Conservation (phyloP, 164 flowering plant genomes). For the Tetracentron sinense region DNA sequence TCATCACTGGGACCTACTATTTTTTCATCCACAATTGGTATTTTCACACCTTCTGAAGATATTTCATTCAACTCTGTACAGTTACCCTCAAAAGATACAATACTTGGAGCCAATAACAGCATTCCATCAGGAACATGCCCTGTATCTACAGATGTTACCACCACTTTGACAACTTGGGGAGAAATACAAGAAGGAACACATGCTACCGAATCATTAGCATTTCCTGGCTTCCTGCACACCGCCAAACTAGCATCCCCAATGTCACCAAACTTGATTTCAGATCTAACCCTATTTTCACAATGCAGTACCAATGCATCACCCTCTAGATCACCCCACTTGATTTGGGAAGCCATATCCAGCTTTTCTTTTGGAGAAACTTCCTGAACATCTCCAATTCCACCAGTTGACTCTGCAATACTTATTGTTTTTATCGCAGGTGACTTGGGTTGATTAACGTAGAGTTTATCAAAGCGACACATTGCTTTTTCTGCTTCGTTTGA, state of each 20-base stretch:
- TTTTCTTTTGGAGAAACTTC: constrained; percentile 23
- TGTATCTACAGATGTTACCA: constrained; percentile 9
- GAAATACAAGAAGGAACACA: constrained; percentile 21
- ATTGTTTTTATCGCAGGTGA: constrained; percentile 4
- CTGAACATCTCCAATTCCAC: constrained; percentile 5
- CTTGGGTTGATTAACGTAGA: constrained; percentile 26
- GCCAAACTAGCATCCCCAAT: constrained; percentile 25
- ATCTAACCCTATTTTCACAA: constrained; percentile 22
- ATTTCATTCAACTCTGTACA: constrained; percentile 29
- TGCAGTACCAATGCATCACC: constrained; percentile 39
- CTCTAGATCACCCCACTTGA: constrained; percentile 79
- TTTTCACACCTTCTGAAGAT: constrained; percentile 24
- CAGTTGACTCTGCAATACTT: constrained; percentile 9
- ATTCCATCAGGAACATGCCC: constrained; percentile 13
- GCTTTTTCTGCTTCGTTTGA: constrained; percentile 27
- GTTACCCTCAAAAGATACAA: constrained; percentile 20
- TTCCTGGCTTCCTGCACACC: constrained; percentile 19
- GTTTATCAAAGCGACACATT: constrained; percentile 26
- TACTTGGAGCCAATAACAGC: constrained; percentile 9
- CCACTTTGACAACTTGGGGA: constrained; percentile 25
- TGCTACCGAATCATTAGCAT: constrained; percentile 16
- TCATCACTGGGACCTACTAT: constrained; percentile 13
- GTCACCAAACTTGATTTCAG: constrained; percentile 36
- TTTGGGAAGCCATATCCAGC: constrained; percentile 36
- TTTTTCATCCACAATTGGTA: constrained; percentile 20